A percentile compares a stretch with the other conserved stretches of the same genome.
Evolutionary conservation across 306 rosid genomes (phyloP).

Genomic region (Vigna nakashimae): DNA sequence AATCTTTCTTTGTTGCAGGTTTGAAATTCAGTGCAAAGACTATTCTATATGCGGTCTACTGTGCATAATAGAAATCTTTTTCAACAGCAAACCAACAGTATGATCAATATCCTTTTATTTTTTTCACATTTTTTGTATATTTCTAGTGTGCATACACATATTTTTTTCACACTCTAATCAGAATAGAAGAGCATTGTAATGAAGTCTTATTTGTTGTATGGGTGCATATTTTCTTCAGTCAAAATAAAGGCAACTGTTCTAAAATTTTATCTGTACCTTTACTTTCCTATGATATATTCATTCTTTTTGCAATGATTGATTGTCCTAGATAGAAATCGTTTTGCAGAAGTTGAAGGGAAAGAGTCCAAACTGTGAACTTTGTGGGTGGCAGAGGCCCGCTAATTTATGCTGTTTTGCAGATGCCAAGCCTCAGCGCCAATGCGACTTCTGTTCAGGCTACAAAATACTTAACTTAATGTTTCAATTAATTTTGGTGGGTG

Average conservation of each 20-base stretch:
- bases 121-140: slow-evolving; percentile 14
- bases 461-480: slow-evolving; percentile 16
- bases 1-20: slow-evolving; percentile 48
- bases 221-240: slow-evolving; percentile 2
- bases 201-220: slow-evolving; percentile 19
- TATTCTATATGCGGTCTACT: slow-evolving; percentile 32
- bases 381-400: slow-evolving; percentile 29
- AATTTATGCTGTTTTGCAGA: slow-evolving; percentile 24
- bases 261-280: slow-evolving; percentile 14
- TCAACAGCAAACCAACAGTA: slow-evolving; percentile 32
- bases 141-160: not conserved
- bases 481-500: slow-evolving; percentile 22
- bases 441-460: slow-evolving; percentile 33
- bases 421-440: slow-evolving; percentile 5
- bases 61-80: slow-evolving; percentile 41
- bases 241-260: slow-evolving; percentile 9
- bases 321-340: slow-evolving; percentile 34
- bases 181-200: slow-evolving; percentile 12
- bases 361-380: slow-evolving; percentile 29
- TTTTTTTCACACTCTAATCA: slow-evolving; percentile 14
- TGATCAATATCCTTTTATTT: slow-evolving; percentile 33
- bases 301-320: slow-evolving; percentile 34
- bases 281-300: not conserved
- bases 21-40: slow-evolving; percentile 42
- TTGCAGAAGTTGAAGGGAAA: slow-evolving; percentile 50